Conservation (phyloP, 179 eudicot genomes). For the Actinidia chinensis region DNA sequence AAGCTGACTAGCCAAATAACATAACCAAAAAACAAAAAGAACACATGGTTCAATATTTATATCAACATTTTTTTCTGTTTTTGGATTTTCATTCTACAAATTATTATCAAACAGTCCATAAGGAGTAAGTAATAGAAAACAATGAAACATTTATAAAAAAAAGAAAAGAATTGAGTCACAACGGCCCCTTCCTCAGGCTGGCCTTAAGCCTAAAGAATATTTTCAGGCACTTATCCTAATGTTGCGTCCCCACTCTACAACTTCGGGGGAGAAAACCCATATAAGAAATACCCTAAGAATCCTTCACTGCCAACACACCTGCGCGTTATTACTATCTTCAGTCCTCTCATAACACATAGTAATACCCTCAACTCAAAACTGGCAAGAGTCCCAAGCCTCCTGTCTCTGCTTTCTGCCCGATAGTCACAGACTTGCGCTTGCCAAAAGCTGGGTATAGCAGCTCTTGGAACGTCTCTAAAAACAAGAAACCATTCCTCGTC, state of each 20-base stretch:
- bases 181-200: slow-evolving; percentile 14
- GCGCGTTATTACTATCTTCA: slow-evolving; percentile 17
- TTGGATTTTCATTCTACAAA: slow-evolving; percentile 17
- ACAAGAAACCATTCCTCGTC: slow-evolving; percentile 49
- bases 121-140: slow-evolving; percentile 15
- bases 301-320: slow-evolving; percentile 25
- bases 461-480: slow-evolving; percentile 49
- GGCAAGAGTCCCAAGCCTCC: slow-evolving; percentile 70
- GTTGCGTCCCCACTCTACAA: slow-evolving; percentile 14
- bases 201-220: slow-evolving; percentile 30
- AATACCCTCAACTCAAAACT: slow-evolving; percentile 43
- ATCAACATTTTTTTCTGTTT: not conserved
- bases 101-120: slow-evolving; percentile 28
- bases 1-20: not conserved
- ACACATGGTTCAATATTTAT: slow-evolving; percentile 7
- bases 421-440: slow-evolving; percentile 34
- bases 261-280: slow-evolving; percentile 1
- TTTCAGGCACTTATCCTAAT: slow-evolving; percentile 22
- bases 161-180: not conserved
- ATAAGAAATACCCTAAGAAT: slow-evolving; percentile 18
- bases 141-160: not conserved
- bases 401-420: slow-evolving; percentile 46
- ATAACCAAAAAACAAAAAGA: not conserved
- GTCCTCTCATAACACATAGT: slow-evolving; percentile 14
- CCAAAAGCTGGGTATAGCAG: slow-evolving; percentile 45